These are phyloP conservation scores for Backusella liffmaniae DNA, from an alignment of 192 early-diverging fungal species.

Conservation along the genomic window DNA sequence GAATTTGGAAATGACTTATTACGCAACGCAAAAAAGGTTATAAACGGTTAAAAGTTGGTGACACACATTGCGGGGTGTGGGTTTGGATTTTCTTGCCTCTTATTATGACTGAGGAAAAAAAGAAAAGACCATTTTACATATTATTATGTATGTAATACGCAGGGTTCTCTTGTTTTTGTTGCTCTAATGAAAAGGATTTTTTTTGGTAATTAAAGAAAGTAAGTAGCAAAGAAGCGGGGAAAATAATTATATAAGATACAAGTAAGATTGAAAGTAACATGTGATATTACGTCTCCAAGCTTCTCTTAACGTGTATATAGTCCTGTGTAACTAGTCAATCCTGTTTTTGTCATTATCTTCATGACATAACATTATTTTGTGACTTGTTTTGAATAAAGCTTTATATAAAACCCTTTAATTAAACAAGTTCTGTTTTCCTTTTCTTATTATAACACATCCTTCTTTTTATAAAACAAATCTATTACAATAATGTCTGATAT, in stretches of 20 bases:
- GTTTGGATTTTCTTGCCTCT: not conserved
- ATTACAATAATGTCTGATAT: conserved; percentile 28
- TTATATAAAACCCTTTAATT: not conserved
- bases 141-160: no score
- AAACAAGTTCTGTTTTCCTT: not conserved
- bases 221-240: not conserved
- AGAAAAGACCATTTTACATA: no score
- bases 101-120: no score
- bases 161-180: no score
- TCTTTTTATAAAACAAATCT: not conserved
- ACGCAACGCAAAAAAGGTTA: not conserved
- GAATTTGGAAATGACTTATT: not conserved
- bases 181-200: no score
- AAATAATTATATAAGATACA: not conserved
- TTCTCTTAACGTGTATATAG: not conserved
- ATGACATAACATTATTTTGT: conserved; percentile 10
- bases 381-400: not conserved
- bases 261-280: not conserved
- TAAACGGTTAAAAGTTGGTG: not conserved
- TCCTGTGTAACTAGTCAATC: not conserved
- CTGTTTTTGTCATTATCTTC: not conserved
- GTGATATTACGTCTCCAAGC: not conserved
- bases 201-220: no score
- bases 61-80: not conserved
- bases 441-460: not conserved